Evolutionary conservation across 495 filamentous ascomycete species (phyloP).

Genomic region (Terfezia boudieri): DNA sequence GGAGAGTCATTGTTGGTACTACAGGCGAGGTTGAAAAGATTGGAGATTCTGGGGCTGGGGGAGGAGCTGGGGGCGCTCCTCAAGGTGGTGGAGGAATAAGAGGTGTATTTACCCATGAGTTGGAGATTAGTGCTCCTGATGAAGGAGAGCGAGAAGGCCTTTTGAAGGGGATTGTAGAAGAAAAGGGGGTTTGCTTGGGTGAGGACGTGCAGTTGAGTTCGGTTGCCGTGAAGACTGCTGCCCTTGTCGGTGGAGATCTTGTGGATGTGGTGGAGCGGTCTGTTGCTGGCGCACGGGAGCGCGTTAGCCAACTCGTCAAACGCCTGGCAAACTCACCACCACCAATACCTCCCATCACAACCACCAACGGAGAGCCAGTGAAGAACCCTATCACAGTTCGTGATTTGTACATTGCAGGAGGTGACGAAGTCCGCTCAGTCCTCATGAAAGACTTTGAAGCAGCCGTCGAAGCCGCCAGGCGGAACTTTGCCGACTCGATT

Average conservation of each 20-base stretch:
- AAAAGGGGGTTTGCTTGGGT: conserved; percentile 46
- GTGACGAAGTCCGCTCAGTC: conserved; percentile 48
- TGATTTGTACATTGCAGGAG: conserved; percentile 80
- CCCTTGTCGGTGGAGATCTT: conserved; percentile 80
- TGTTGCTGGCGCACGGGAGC: conserved; percentile 43
- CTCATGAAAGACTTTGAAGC: conserved; percentile 73
- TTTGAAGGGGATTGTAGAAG: conserved; percentile 49
- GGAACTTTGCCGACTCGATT: conserved; percentile 94
- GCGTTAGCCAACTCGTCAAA: conserved; percentile 47
- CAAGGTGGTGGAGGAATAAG: conserved; percentile 33
- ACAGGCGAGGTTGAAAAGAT: conserved; percentile 89
- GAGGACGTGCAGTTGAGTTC: conserved; percentile 59
- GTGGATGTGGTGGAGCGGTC: conserved; percentile 88
- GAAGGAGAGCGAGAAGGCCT: conserved; percentile 83
- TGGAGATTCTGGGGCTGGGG: conserved; percentile 29
- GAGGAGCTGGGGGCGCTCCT: background rate
- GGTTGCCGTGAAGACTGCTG: conserved; percentile 85
- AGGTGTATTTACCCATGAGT: conserved; percentile 81
- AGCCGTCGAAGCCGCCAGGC: conserved; percentile 79
- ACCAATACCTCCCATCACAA: background rate
- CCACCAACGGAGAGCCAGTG: conserved; percentile 11
- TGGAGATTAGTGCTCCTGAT: conserved; percentile 82
- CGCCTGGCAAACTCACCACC: background rate
- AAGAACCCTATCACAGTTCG: conserved; percentile 35
- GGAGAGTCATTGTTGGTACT: conserved; percentile 68